A percentile compares a stretch with the other conserved stretches of the same genome.
phyloP scores from a whole-genome alignment of 2,329 filamentous ascomycete species.

The Zymoseptoria crescenta region DNA sequence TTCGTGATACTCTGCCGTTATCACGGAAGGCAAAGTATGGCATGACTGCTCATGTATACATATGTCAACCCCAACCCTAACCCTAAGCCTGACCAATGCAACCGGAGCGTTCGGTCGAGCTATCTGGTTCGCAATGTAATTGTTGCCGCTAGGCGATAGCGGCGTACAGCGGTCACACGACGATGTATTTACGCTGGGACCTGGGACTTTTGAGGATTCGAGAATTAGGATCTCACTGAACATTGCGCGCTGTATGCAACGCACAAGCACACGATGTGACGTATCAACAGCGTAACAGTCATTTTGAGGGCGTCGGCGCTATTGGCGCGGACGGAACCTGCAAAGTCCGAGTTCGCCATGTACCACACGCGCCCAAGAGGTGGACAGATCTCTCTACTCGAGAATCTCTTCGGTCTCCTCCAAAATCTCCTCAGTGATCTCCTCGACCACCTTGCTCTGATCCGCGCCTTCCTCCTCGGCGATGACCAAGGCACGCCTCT shows the following conservation, averaged over 20 bases:
- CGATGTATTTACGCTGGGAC: too few species aligned
- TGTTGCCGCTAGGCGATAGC: not conserved
- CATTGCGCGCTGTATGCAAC: not conserved
- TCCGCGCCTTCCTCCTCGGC: conserved; percentile 42
- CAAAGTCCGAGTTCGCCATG: not conserved
- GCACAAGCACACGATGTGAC: too few species aligned
- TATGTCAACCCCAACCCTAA: not conserved
- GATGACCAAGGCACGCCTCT: conserved; percentile 51
- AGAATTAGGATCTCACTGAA: not conserved
- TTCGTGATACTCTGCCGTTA: too few species aligned
- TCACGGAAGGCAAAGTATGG: too few species aligned
- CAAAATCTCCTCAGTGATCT: conserved; percentile 81
- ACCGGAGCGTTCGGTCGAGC: not conserved
- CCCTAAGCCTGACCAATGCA: not conserved
- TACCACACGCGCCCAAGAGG: not conserved
- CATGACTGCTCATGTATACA: too few species aligned
- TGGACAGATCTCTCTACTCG: conserved; percentile 19
- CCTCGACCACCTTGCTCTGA: conserved; percentile 52
- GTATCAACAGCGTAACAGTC: not conserved
- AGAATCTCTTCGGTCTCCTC: conserved; percentile 81
- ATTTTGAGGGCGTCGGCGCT: not conserved
- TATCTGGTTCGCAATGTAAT: not conserved
- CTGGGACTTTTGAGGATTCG: not conserved
- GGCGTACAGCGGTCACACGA: not conserved
- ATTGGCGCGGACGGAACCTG: not conserved